Percentiles rank a stretch among this genome's conserved stretches.
Conservation (phyloP, 192 early-diverging fungal genomes). For the Coemansia sp. region DNA sequence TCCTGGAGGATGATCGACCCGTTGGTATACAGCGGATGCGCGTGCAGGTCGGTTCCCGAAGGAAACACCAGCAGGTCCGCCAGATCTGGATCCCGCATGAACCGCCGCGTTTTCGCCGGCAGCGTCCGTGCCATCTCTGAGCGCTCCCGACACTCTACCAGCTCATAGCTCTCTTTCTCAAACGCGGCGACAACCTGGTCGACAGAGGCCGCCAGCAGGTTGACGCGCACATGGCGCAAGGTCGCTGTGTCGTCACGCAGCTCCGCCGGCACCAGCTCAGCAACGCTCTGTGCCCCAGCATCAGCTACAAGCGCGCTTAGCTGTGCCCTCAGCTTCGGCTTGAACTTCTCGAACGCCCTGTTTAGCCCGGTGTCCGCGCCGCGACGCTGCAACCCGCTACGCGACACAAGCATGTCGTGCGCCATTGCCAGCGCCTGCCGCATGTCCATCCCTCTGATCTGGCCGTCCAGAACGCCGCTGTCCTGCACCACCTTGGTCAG, state of each 20-base stretch:
- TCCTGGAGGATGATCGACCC: conserved; percentile 91
- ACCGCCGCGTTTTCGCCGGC: conserved; percentile 14
- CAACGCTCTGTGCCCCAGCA: conserved; percentile 59
- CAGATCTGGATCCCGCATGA: conserved; percentile 69
- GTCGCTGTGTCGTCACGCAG: conserved; percentile 55
- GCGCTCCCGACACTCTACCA: conserved; percentile 25
- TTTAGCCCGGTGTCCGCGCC: conserved; percentile 62
- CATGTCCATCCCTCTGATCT: conserved; percentile 40
- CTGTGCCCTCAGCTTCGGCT: conserved; percentile 66
- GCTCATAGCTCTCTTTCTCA: conserved; percentile 56
- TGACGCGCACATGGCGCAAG: conserved; percentile 87
- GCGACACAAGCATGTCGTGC: conserved; percentile 84
- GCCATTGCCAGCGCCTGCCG: conserved; percentile 65
- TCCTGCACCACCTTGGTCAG: conserved; percentile 24
- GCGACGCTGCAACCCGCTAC: conserved; percentile 62
- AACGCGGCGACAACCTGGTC: conserved; percentile 66
- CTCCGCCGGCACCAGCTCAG: conserved; percentile 66
- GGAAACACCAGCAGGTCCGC: conserved; percentile 82
- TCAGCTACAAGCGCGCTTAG: conserved; percentile 77
- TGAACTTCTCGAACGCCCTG: conserved; percentile 63
- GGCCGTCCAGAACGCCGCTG: conserved; percentile 9
- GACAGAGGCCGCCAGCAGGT: conserved; percentile 70
- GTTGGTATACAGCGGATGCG: conserved; percentile 66
- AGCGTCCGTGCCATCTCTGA: conserved; percentile 11
- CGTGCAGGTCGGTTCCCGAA: conserved; percentile 83